Conservation (phyloP, 1,139 yeast genomes). For the Blastobotrys arbuscula region DNA sequence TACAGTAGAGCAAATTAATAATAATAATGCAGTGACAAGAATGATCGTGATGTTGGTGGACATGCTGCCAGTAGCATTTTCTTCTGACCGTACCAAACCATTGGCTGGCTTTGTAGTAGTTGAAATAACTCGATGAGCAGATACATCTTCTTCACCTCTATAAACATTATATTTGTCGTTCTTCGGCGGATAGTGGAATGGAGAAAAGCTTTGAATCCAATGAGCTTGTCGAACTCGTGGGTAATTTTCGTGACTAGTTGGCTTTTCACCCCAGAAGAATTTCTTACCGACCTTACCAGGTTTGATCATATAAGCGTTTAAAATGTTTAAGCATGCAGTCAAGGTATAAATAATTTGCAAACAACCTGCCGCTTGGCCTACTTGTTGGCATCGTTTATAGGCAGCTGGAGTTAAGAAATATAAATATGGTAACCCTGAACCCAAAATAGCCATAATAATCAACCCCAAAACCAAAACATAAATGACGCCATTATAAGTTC, state of each 20-base stretch:
- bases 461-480: conserved; percentile 55
- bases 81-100: conserved; percentile 5
- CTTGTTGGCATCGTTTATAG: conserved; percentile 50
- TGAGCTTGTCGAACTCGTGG: conserved; percentile 61
- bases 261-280: conserved; percentile 23
- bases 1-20: conserved; percentile 37
- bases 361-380: conserved; percentile 54
- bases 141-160: background rate
- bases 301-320: conserved; percentile 48
- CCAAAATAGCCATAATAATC: conserved; percentile 61
- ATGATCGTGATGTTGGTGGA: background rate
- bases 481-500: conserved; percentile 47
- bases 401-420: conserved; percentile 46
- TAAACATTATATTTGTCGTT: conserved; percentile 19
- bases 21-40: background rate
- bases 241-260: conserved; percentile 26
- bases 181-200: conserved; percentile 36
- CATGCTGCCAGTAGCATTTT: background rate
- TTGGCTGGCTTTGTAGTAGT: conserved; percentile 7
- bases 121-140: conserved; percentile 5
- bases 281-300: conserved; percentile 46
- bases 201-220: conserved; percentile 65
- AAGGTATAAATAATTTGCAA: conserved; percentile 53
- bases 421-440: conserved; percentile 58
- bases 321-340: conserved; percentile 47